Percentiles rank a stretch among this genome's conserved stretches.
phyloP scores from a whole-genome alignment of 257 asterid genomes.

The Rehmannia glutinosa region DNA sequence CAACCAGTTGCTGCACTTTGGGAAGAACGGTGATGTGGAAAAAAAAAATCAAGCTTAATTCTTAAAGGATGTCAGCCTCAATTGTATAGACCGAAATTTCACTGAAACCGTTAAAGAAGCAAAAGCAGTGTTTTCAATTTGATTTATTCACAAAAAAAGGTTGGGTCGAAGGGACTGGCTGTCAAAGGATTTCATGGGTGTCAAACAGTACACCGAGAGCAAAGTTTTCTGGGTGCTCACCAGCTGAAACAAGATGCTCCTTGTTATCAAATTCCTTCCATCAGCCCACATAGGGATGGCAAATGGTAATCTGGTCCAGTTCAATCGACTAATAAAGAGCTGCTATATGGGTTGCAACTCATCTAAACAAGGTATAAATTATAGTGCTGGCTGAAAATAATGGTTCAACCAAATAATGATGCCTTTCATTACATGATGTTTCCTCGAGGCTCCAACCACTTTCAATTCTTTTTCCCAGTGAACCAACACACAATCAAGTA shows the following conservation, averaged over 20 bases:
- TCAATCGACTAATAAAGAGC: not conserved
- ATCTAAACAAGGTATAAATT: not conserved
- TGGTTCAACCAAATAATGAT: not conserved
- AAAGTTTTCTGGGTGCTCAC: not conserved
- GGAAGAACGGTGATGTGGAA: not conserved
- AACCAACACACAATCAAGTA: not conserved
- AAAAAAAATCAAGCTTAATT: not conserved
- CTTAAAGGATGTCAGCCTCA: not conserved
- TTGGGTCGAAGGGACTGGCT: not conserved
- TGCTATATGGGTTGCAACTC: not conserved
- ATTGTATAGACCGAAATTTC: not conserved
- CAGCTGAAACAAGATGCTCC: not conserved
- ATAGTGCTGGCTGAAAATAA: not conserved
- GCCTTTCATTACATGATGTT: not conserved
- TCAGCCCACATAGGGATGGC: not conserved
- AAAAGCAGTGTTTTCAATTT: not conserved
- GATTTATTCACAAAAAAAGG: not conserved
- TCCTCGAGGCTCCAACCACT: not conserved
- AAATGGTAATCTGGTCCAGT: not conserved
- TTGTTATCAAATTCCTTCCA: not conserved
- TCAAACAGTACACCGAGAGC: not conserved
- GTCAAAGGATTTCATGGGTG: not conserved
- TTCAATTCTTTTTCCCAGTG: not conserved
- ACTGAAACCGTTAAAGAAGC: not conserved
- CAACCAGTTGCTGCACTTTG: constrained; percentile 3